phyloP scores from a whole-genome alignment of 352 stramenopile genomes.

The Pythium aristosporum region DNA sequence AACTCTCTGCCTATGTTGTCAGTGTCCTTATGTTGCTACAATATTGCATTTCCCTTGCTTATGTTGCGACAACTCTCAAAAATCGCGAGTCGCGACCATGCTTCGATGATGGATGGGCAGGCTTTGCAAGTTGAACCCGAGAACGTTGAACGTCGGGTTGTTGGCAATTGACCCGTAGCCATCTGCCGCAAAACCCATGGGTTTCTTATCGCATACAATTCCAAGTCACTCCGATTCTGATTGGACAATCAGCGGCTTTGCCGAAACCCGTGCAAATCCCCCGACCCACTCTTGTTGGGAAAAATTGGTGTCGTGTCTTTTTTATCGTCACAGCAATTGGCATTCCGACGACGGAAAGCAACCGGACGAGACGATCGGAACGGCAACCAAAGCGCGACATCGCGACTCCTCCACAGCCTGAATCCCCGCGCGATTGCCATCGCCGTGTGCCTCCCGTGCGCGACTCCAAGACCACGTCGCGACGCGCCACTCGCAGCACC shows the following conservation, averaged over 20 bases:
- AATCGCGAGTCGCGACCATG: neutral
- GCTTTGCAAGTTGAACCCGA: constrained; percentile 4
- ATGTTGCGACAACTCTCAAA: constrained; percentile 5
- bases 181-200: constrained; percentile 3
- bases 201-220: constrained; percentile 1
- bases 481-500: neutral
- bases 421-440: neutral
- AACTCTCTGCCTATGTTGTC: neutral
- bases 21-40: constrained; percentile 4
- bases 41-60: neutral
- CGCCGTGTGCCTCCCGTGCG: neutral
- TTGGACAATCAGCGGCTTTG: neutral
- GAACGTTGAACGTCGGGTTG: too few species aligned
- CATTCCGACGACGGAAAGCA: constrained; percentile 16
- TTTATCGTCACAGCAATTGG: constrained; percentile 27
- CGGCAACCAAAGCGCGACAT: neutral
- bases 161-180: constrained; percentile 10
- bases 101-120: constrained; percentile 5
- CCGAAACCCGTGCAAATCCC: constrained; percentile 1
- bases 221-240: neutral
- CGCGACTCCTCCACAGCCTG: neutral
- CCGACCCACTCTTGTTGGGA: constrained; percentile 7
- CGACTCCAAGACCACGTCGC: neutral
- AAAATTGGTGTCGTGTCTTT: constrained; percentile 24
- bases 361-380: neutral